Conservation (phyloP, 352 stramenopile genomes). For the Phytophthora aleatoria region DNA sequence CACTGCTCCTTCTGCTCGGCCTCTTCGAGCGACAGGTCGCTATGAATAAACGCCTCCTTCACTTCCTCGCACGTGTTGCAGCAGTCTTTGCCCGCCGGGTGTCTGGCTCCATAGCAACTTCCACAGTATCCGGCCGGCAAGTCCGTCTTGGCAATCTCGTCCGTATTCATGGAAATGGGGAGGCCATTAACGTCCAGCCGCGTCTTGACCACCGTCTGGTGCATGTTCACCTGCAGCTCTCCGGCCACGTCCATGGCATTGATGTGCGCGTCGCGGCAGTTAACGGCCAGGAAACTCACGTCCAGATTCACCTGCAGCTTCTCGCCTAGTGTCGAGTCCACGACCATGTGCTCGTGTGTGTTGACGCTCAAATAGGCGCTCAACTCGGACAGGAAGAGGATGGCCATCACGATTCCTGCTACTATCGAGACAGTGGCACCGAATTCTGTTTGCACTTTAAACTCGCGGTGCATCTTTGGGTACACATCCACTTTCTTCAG, state of each 20-base stretch:
- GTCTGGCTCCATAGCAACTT: conserved; percentile 92
- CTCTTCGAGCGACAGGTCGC: conserved; percentile 72
- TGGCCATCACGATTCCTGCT: conserved; percentile 20
- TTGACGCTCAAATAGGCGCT: conserved; percentile 77
- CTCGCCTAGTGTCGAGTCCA: conserved; percentile 95
- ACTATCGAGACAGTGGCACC: conserved; percentile 65
- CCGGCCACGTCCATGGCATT: conserved; percentile 99
- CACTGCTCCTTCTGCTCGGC: conserved; percentile 84
- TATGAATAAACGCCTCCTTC: conserved; percentile 84
- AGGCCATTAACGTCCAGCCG: conserved; percentile 75
- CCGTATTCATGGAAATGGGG: conserved; percentile 47
- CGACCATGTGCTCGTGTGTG: conserved; percentile 94
- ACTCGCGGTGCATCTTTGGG: conserved; percentile 96
- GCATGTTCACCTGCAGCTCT: conserved; percentile 97
- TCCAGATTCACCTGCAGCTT: conserved; percentile 97
- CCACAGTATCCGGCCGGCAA: conserved; percentile 93
- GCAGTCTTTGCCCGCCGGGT: conserved; percentile 71
- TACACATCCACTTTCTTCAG: conserved; percentile 93
- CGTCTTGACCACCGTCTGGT: conserved; percentile 95
- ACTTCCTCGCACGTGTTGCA: conserved; percentile 87
- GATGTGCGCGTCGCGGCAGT: conserved; percentile 97
- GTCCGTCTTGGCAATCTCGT: conserved; percentile 40
- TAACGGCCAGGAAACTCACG: conserved; percentile 97
- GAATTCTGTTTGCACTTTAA: conserved; percentile 94
- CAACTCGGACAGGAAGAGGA: conserved; percentile 77